These are phyloP conservation scores for Diphasiastrum complanatum DNA, from an alignment of 83 land plant species.

Conservation along the genomic window DNA sequence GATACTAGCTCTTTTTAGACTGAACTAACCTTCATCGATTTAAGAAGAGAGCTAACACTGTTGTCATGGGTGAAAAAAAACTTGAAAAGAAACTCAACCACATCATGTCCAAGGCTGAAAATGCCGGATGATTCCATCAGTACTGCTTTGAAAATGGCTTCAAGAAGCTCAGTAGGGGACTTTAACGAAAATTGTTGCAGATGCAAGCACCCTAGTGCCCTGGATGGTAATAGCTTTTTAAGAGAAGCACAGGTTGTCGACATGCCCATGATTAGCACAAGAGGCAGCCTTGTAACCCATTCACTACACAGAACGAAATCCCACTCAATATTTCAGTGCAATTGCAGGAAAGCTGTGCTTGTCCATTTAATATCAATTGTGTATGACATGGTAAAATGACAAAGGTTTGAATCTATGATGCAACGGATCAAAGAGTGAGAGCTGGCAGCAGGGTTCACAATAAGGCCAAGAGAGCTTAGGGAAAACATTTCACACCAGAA, in stretches of 20 bases:
- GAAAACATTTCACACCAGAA: too few relatives aligned
- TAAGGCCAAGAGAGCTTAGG: too few relatives aligned
- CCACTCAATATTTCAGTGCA: too few relatives aligned
- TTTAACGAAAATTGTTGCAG: constrained; percentile 8
- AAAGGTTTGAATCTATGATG: too few relatives aligned
- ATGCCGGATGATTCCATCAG: background rate
- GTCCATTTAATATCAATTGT: too few relatives aligned
- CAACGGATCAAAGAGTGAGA: too few relatives aligned
- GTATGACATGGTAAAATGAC: too few relatives aligned
- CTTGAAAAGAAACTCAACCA: background rate
- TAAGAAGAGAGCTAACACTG: constrained; percentile 14
- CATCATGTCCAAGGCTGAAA: background rate
- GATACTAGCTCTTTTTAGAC: background rate
- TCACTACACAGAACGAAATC: too few relatives aligned
- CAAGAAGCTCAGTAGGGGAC: constrained; percentile 12
- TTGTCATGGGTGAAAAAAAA: constrained; percentile 11
- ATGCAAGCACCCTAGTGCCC: constrained; percentile 5
- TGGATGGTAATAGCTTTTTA: constrained; percentile 10
- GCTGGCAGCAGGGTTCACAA: too few relatives aligned
- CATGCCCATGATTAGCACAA: constrained; percentile 19
- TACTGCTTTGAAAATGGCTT: constrained; percentile 13
- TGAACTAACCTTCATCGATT: constrained; percentile 12
- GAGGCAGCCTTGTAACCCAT: constrained; percentile 14
- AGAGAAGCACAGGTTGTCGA: constrained; percentile 12
- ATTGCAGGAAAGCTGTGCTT: too few relatives aligned